These are phyloP conservation scores for Hemileccinum rubropunctum DNA, from an alignment of 768 basidiomycete genomes.

Conservation along the genomic window DNA sequence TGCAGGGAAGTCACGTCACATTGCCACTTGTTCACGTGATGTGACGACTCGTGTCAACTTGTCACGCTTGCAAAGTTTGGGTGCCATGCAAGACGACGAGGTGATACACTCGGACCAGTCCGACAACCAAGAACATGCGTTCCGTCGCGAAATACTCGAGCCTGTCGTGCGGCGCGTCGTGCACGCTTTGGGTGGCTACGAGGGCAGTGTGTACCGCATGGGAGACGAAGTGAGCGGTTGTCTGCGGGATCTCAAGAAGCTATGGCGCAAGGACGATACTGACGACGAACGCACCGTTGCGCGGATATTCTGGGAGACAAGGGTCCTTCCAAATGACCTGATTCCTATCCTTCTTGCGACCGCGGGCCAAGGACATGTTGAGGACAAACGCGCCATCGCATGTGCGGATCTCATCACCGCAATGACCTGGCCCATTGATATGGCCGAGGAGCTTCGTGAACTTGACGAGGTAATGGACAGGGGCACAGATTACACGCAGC, in stretches of 20 bases:
- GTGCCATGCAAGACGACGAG: constrained; percentile 30
- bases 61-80: constrained; percentile 11
- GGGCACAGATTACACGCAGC: constrained; percentile 85
- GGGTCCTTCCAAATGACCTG: constrained; percentile 83
- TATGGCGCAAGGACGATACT: constrained; percentile 95
- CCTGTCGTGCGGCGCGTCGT: constrained; percentile 74
- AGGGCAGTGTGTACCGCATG: constrained; percentile 64
- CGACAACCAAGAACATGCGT: constrained; percentile 26
- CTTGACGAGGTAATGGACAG: constrained; percentile 77
- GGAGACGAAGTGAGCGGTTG: constrained; percentile 84
- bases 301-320: constrained; percentile 87
- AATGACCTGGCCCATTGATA: constrained; percentile 98
- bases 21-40: constrained; percentile 19
- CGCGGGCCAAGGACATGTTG: constrained; percentile 71
- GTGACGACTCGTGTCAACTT: constrained; percentile 25
- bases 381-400: constrained; percentile 80
- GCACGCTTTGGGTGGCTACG: constrained; percentile 76
- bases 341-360: constrained; percentile 82
- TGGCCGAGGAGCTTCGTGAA: constrained; percentile 92
- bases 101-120: constrained; percentile 32
- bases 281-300: constrained; percentile 97
- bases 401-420: constrained; percentile 90
- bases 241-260: constrained; percentile 89
- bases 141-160: constrained; percentile 55
- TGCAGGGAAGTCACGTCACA: constrained; percentile 5